Evolutionary conservation across 768 basidiomycete genomes (phyloP).

Genomic region (Ramaria rubella): DNA sequence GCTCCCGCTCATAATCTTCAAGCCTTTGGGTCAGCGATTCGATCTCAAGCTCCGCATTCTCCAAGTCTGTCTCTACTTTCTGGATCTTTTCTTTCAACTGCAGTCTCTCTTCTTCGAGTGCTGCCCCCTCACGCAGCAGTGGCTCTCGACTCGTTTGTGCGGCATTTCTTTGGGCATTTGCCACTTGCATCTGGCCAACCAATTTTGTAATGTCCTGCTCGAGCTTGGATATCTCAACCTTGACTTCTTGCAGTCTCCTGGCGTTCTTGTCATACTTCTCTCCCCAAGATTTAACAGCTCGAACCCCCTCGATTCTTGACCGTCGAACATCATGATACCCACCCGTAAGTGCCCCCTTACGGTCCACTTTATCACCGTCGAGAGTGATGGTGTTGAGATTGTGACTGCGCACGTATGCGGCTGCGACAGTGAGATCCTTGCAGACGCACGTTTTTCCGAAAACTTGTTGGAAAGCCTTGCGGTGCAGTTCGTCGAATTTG

Average conservation of each 20-base stretch:
- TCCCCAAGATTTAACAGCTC: slow-evolving; percentile 68
- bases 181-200: slow-evolving; percentile 65
- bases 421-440: slow-evolving; percentile 84
- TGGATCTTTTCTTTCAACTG: slow-evolving; percentile 52
- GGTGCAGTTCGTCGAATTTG: slow-evolving; percentile 58
- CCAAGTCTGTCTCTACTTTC: slow-evolving; percentile 58
- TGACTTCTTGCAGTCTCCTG: slow-evolving; percentile 64
- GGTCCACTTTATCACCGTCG: slow-evolving; percentile 95
- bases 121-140: slow-evolving; percentile 53
- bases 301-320: slow-evolving; percentile 85
- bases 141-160: slow-evolving; percentile 62
- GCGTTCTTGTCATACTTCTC: slow-evolving; percentile 62
- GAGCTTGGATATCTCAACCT: slow-evolving; percentile 54
- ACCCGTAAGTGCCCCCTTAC: slow-evolving; percentile 92
- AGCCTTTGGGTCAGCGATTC: slow-evolving; percentile 54
- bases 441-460: slow-evolving; percentile 98
- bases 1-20: slow-evolving; percentile 58
- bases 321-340: slow-evolving; percentile 91
- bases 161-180: slow-evolving; percentile 63
- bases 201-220: slow-evolving; percentile 84
- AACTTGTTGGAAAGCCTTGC: slow-evolving; percentile 91
- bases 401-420: slow-evolving; percentile 91
- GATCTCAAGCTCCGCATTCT: slow-evolving; percentile 70
- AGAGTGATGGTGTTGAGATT: slow-evolving; percentile 95
- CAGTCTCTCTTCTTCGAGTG: slow-evolving; percentile 64